A percentile compares a stretch with the other conserved stretches of the same genome.
Evolutionary conservation across 2,329 filamentous ascomycete species (phyloP).

Genomic region (Alternaria sp.): DNA sequence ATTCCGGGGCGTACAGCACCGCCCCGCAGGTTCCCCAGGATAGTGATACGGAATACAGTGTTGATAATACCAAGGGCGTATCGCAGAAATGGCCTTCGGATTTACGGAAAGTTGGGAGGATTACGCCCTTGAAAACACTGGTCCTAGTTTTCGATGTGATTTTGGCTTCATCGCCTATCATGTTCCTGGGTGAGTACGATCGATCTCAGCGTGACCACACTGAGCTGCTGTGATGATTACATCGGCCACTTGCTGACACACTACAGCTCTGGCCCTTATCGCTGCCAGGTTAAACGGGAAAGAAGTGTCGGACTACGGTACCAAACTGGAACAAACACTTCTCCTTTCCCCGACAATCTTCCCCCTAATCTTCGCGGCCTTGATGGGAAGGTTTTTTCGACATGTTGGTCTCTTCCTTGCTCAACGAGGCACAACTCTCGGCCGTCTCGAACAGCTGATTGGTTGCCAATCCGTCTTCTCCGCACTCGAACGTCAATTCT

Average conservation of each 20-base stretch:
- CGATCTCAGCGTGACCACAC: too few species aligned
- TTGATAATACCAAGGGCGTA: background rate
- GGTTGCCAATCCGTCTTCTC: slow-evolving; percentile 40
- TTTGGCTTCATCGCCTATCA: slow-evolving; percentile 32
- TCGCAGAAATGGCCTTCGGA: slow-evolving; percentile 21
- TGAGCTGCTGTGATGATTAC: background rate
- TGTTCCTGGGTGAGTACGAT: slow-evolving; percentile 32
- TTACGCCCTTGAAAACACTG: slow-evolving; percentile 27
- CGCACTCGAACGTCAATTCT: slow-evolving; percentile 38
- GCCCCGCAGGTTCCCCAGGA: background rate
- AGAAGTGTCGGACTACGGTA: slow-evolving; percentile 20
- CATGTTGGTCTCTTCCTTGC: slow-evolving; percentile 34
- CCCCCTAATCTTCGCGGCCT: slow-evolving; percentile 37
- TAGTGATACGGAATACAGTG: background rate
- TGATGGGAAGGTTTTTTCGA: slow-evolving; percentile 39
- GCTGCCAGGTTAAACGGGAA: slow-evolving; percentile 31
- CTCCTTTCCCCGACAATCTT: slow-evolving; percentile 39
- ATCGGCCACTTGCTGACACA: slow-evolving; percentile 4
- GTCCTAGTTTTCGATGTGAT: slow-evolving; percentile 32
- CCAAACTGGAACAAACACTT: slow-evolving; percentile 1
- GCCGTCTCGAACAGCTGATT: slow-evolving; percentile 32
- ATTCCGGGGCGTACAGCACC: slow-evolving; percentile 6
- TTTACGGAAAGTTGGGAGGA: slow-evolving; percentile 22
- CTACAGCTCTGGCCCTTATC: slow-evolving; percentile 30
- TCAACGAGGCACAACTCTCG: slow-evolving; percentile 39